Evolutionary conservation across 805 yeast genomes (phyloP).

Genomic region (Nakazawaea pomicola): DNA sequence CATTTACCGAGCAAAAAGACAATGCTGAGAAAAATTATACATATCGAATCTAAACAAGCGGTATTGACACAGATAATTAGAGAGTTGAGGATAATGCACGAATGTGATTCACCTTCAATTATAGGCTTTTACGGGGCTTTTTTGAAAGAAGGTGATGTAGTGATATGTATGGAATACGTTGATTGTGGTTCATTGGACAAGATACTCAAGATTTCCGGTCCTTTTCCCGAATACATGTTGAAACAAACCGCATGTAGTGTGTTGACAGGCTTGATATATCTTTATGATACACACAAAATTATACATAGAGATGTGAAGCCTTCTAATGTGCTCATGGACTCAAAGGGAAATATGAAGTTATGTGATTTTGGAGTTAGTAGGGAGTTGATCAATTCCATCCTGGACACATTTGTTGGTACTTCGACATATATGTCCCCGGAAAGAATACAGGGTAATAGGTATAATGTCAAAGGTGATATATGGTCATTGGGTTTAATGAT

Average conservation of each 20-base stretch:
- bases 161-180: constrained; percentile 93
- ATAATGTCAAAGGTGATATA: constrained; percentile 92
- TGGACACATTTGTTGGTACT: constrained; percentile 97
- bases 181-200: constrained; percentile 92
- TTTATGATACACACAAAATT: constrained; percentile 79
- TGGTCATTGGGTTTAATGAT: constrained; percentile 95
- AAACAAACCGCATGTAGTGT: constrained; percentile 74
- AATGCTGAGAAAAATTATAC: constrained; percentile 88
- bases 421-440: constrained; percentile 98
- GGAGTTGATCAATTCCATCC: constrained; percentile 87
- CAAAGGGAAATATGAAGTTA: constrained; percentile 80
- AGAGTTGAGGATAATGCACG: constrained; percentile 87
- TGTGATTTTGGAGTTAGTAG: constrained; percentile 97
- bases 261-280: constrained; percentile 72
- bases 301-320: constrained; percentile 97
- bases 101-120: constrained; percentile 77
- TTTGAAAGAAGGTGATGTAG: constrained; percentile 66
- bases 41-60: constrained; percentile 74
- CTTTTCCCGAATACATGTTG: constrained; percentile 62
- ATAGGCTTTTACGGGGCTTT: constrained; percentile 91
- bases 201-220: constrained; percentile 56
- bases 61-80: constrained; percentile 81
- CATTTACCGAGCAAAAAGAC: constrained; percentile 84
- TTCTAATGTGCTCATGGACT: constrained; percentile 83
- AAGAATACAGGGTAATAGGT: constrained; percentile 89